Evolutionary conservation across 2,329 filamentous ascomycete genomes (phyloP).

Genomic region (Blastomyces percursus): DNA sequence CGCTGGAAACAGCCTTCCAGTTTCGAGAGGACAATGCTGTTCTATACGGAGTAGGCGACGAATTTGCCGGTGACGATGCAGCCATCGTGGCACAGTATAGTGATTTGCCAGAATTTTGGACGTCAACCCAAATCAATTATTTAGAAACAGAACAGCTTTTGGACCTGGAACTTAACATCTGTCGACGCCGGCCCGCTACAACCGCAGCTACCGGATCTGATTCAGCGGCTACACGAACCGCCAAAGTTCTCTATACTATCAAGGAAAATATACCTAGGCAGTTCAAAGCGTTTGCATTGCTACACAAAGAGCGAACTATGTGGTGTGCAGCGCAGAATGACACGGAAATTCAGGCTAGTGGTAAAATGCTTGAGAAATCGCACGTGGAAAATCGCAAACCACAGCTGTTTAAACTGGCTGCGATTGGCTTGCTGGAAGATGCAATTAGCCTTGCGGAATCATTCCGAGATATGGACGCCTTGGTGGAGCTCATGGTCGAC

Average conservation of each 20-base stretch:
- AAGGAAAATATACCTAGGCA: constrained; percentile 43
- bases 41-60: constrained; percentile 61
- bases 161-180: constrained; percentile 32
- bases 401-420: constrained; percentile 37
- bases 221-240: constrained; percentile 23
- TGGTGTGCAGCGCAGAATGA: constrained; percentile 47
- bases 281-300: constrained; percentile 47
- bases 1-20: constrained; percentile 51
- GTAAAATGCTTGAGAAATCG: constrained; percentile 36
- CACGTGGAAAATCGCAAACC: constrained; percentile 36
- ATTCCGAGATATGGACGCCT: constrained; percentile 51
- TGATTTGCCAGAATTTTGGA: constrained; percentile 73
- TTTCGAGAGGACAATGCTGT: constrained; percentile 62
- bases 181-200: constrained; percentile 26
- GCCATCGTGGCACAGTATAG: constrained; percentile 55
- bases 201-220: constrained; percentile 20
- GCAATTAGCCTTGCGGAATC: constrained; percentile 53
- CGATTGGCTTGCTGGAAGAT: constrained; percentile 45
- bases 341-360: constrained; percentile 38
- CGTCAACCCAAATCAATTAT: constrained; percentile 45
- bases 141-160: constrained; percentile 30
- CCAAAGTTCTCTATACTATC: constrained; percentile 33
- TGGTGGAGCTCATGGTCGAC: constrained; percentile 43
- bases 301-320: constrained; percentile 48
- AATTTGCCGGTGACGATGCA: constrained; percentile 54